phyloP scores from a whole-genome alignment of 164 flowering plant species.

The Nymphaea thermarum region DNA sequence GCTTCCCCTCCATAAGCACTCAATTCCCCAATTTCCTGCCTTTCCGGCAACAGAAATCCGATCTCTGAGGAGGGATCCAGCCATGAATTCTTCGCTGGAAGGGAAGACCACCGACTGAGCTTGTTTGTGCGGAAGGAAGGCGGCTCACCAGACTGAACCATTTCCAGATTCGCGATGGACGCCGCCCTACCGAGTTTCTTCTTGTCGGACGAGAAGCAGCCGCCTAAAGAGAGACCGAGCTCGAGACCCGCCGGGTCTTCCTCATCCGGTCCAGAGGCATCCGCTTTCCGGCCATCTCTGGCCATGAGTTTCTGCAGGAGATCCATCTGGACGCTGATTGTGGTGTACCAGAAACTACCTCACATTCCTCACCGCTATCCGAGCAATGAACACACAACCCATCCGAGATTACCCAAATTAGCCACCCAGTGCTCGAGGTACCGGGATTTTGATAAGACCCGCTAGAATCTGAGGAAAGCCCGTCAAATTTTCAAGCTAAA shows the following conservation, averaged over 20 bases:
- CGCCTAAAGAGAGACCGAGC: slow-evolving; percentile 75
- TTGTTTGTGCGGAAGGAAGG: slow-evolving; percentile 6
- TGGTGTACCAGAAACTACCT: not conserved
- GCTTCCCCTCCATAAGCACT: slow-evolving; percentile 71
- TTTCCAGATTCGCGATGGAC: slow-evolving; percentile 39
- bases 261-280: slow-evolving; percentile 4
- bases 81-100: slow-evolving; percentile 9
- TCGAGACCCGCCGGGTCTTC: slow-evolving; percentile 41
- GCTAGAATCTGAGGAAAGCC: no score
- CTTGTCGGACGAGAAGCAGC: slow-evolving; percentile 50
- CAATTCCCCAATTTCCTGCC: not conserved
- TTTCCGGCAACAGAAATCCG: not conserved
- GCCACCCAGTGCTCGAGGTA: not conserved
- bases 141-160: slow-evolving; percentile 24
- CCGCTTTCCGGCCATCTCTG: slow-evolving; percentile 2
- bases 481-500: no score
- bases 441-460: no score
- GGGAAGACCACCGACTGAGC: slow-evolving; percentile 11
- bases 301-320: slow-evolving; percentile 48
- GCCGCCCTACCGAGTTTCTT: slow-evolving; percentile 44
- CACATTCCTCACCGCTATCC: not conserved
- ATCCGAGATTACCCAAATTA: not conserved
- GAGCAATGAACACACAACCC: not conserved
- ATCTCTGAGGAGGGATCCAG: not conserved
- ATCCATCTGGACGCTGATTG: slow-evolving; percentile 38